phyloP scores from a whole-genome alignment of 441 rosid species.

The Erodium chrysanthum region DNA sequence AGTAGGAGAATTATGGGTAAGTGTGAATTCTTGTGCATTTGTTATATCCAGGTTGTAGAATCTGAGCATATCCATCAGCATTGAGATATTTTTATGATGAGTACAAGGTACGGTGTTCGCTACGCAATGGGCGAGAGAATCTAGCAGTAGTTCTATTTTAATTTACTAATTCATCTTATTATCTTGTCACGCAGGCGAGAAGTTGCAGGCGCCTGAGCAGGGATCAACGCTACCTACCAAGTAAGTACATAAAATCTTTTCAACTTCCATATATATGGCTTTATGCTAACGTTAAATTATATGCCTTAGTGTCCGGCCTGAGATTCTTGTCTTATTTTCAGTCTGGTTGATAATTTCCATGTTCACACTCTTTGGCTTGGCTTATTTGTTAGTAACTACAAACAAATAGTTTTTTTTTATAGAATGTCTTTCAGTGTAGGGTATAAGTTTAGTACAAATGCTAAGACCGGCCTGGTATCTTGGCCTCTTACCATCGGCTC shows the following conservation, averaged over 20 bases:
- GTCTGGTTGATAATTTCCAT: constrained; percentile 10
- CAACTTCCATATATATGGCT: background rate
- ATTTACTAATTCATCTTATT: background rate
- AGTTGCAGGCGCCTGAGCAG: background rate
- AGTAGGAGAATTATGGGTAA: too few relatives aligned
- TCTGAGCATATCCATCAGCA: too few relatives aligned
- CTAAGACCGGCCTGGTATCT: constrained; percentile 16
- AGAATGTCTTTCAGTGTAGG: too few relatives aligned
- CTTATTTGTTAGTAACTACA: background rate
- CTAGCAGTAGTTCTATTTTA: background rate
- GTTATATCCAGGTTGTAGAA: too few relatives aligned
- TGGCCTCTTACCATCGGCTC: constrained; percentile 12
- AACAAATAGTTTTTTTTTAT: too few relatives aligned
- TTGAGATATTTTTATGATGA: too few relatives aligned
- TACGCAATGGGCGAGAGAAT: background rate
- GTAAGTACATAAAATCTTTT: background rate
- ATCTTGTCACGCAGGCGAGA: background rate
- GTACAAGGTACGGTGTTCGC: too few relatives aligned
- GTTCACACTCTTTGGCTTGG: background rate
- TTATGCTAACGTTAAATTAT: background rate
- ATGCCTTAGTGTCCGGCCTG: constrained; percentile 15
- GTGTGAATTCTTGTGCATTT: too few relatives aligned
- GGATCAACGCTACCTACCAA: constrained; percentile 7
- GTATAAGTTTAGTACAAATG: background rate
- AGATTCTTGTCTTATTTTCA: background rate